Evolutionary conservation across 768 basidiomycete genomes (phyloP), one percentile per base, ranked within the genome.

Genomic region (Boletales sp.): DNA sequence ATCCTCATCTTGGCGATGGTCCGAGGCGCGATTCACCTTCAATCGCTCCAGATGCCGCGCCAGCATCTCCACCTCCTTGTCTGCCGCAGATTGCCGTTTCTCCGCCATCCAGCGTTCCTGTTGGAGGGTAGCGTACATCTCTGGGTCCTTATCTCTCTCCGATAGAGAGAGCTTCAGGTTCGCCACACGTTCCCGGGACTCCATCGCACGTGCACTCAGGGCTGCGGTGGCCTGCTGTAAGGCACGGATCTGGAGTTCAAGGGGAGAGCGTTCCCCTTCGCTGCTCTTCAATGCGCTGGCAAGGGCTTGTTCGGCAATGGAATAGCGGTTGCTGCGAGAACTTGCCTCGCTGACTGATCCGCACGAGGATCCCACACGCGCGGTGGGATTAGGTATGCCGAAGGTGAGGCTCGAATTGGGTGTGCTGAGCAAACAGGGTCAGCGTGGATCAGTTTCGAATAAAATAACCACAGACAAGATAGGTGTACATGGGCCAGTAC

Each of bases 21-120:
- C 55, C 18, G 49, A 48, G n/a, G 32, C 38, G 13, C 44, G 65
- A 67, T 65, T 45, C 65, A 53, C 65, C 58, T 48, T 51, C 46
- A 75, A 52, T 38, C 54, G 61, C 37, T 57, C 53, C 31, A 78
- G 57, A 34, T 73, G 71, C 51, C 69, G 65, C 48, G 63, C 64
- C 48, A 77, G 50, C 21, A 47, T 52, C 54, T 71, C 66, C 27
- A 69, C 62, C 48, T 79, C 68, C 43, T 70, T 57, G 47, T 70
- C 65, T 17, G 70, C 68, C 18, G 63, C 69, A 29, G 54, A 46
- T 47, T 72, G 70, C 48, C 73, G 67, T 52, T 71, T 72, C 55
- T 82, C 80, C 51, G 76, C 74, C 64, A 74, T 67, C 79, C 79
- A 81, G 29, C 76, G 72, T 43, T 79, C 71, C 1, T 69, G 71